phyloP scores from a whole-genome alignment of 441 rosid species.

The Erodium trifolium region DNA sequence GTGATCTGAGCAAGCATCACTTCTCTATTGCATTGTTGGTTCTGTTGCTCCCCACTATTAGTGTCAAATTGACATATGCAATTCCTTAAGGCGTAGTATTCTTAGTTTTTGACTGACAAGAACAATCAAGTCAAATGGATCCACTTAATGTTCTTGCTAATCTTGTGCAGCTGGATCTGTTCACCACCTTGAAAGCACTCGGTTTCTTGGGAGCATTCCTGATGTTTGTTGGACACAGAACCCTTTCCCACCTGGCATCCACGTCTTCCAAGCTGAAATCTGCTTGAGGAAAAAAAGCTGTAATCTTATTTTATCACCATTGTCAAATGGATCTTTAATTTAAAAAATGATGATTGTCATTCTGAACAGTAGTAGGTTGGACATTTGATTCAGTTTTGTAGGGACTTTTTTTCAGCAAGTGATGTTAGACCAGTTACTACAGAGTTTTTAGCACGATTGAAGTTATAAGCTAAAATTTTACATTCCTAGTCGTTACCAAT shows the following conservation, averaged over 20 bases:
- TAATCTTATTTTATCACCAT: background rate
- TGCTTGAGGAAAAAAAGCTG: slow-evolving; percentile 16
- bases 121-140: too few relatives aligned
- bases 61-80: background rate
- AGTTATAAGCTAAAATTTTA: background rate
- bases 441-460: background rate
- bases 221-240: slow-evolving; percentile 78
- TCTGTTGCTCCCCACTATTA: too few relatives aligned
- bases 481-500: background rate
- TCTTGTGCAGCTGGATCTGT: slow-evolving; percentile 71
- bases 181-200: slow-evolving; percentile 71
- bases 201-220: slow-evolving; percentile 73
- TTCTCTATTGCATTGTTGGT: too few relatives aligned
- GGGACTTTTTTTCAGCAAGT: background rate
- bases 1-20: too few relatives aligned
- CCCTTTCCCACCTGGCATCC: slow-evolving; percentile 72
- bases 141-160: background rate
- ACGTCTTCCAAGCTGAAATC: slow-evolving; percentile 78
- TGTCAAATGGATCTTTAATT: background rate
- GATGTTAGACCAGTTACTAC: background rate
- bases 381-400: slow-evolving; percentile 2
- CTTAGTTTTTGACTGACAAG: too few relatives aligned
- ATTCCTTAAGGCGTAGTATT: background rate
- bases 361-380: background rate
- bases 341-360: too few relatives aligned